Base-by-base conservation (phyloP, 495 filamentous ascomycete species). In the Glonium stellatum region DNA sequence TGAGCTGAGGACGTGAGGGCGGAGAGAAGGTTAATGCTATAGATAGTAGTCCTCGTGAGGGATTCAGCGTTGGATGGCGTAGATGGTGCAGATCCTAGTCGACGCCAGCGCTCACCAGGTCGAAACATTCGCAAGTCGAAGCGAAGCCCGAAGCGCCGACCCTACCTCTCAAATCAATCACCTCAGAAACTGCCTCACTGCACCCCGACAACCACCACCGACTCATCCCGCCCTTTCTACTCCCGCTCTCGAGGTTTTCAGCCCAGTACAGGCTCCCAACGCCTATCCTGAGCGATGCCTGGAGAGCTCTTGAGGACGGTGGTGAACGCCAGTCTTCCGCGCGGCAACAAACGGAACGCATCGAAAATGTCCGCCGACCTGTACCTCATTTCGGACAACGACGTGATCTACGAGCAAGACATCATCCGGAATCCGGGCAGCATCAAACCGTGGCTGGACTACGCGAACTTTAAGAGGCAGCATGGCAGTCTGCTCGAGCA, bases 341-440 rank as follows among this genome's bases (percentile, higher is more conserved):
- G 63, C 41, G 54, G 55, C 54, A 59, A 21, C 60, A 66, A 64
- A 55, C 67, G 60, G 47, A 42, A 15, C n/a, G 55, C 64, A 42
- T 41, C 59, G 50, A 61, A 51, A 35, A 69, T 63, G 64, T 54
- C 56, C 22, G 55, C 59, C 55, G 67, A 70, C 57, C 69, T 75
- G 8, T 72, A 73, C 63, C 69, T 76, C 61, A 70, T 77, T 86
- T 84, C 87, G 56, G 87, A 90, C 61, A 88, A 92, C 70, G 95
- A 99, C 73, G 84, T 87, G 37, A 81, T 96, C 34, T 97, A 97
- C 76, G 95, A 99, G 74, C 92, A 96, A 74, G 95, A 99, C 75
- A 83, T 99, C 48, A 76, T 92, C 44, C 86, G 92, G 60, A 87
- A 93, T 72, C 85, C 85, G 8, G 87, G 85, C 65, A 93, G 83